Evolutionary conservation across 305 asterid genomes (phyloP), one percentile per base, ranked within the genome.

Genomic region (Petunia hybrid): DNA sequence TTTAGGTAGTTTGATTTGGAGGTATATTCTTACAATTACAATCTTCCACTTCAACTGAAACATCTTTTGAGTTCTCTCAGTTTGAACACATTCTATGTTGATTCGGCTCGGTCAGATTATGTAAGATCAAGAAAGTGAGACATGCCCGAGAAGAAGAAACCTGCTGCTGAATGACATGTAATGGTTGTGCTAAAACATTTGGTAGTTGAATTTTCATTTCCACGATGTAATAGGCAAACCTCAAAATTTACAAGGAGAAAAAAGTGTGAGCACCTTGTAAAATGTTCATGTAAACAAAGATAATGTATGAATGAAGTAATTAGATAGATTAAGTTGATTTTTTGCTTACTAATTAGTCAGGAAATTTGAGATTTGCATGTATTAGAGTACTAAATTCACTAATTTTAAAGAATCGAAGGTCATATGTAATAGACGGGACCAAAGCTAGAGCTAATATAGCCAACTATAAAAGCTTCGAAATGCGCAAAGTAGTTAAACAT

Each of bases 141-240:
- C 22, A 22, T 22, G 22, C 22, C 22, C 0, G 22, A 13, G 31
- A 65, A 39, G 36, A 40, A 22, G 3, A 66, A 12, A 40, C 40
- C 74, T 40, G 36, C 53, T 66, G 35, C 31, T 40, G 12, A 5
- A 39, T 65, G 73, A 2, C 16, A 36, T 42, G n/a, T 63, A 9
- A 8, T 39, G 13, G 14, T 6, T 65, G 46, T 65, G 31, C 46
- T 13, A 40, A 64, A 41, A 39, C 9, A 65, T 38, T 66, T n/a
- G n/a, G 0, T n/a, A 42, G 56, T 42, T 42, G 76, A 68, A 42
- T 68, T 12, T 40, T 67, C 76, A 68, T 68, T 68, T 68, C 56
- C 56, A 1, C 74, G 6, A 41, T 3, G 14, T 38, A 42, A 64
- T 65, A 5, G 48, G 53, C 35, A 66, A 66, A n/a, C 36, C 22